These are phyloP conservation scores for Phytophthora colocasiae DNA, from an alignment of 352 stramenopile species.

Conservation along the genomic window DNA sequence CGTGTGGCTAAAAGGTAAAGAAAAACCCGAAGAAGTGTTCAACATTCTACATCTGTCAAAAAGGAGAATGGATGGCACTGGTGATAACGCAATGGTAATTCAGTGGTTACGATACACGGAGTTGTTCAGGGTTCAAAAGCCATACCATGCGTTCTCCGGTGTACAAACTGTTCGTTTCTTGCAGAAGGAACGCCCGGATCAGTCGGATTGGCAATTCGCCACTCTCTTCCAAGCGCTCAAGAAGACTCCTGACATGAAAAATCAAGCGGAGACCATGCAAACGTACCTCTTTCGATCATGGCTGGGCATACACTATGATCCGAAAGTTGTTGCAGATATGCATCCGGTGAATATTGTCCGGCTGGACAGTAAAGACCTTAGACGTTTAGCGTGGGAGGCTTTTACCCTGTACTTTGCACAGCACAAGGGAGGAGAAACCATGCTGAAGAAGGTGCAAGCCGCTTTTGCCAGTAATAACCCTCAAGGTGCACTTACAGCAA, in stretches of 20 bases:
- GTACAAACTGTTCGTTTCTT: background rate
- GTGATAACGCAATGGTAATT: no score
- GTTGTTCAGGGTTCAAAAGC: background rate
- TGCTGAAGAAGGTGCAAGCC: conserved; percentile 2
- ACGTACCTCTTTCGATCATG: background rate
- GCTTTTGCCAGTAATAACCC: conserved; percentile 1
- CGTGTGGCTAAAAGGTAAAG: no score
- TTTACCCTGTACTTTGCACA: background rate
- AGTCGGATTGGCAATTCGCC: background rate
- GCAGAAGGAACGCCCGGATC: background rate
- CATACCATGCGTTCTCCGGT: background rate
- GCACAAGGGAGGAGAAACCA: background rate
- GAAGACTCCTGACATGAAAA: background rate
- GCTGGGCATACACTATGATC: background rate
- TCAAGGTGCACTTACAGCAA: background rate
- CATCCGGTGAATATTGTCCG: background rate
- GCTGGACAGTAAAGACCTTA: background rate
- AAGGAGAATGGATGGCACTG: no score
- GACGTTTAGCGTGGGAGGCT: background rate
- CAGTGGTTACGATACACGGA: background rate
- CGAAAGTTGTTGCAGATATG: background rate
- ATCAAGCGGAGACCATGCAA: conserved; percentile 6
- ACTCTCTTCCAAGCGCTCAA: conserved; percentile 1
- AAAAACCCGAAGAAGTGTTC: no score
- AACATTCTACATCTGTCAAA: no score